Evolutionary conservation across 2,329 filamentous ascomycete genomes (phyloP), one percentile per base, ranked within the genome.

Genomic region (Knoxdaviesia capensis): DNA sequence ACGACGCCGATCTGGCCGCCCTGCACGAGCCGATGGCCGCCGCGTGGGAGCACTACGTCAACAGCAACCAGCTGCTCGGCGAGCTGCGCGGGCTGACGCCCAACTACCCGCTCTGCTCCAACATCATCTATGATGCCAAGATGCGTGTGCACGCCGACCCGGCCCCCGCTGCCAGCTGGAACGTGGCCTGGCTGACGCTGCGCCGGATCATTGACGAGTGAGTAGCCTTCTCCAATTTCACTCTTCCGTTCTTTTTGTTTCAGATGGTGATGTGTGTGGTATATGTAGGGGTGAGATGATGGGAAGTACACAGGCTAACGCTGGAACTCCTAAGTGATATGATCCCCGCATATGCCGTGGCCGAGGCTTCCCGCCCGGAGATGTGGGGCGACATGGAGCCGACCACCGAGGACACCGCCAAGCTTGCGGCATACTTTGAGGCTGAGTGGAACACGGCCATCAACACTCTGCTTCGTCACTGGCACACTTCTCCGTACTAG

Each of bases 11-110:
- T 39, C 68, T 69, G 9, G 66, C 68, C 31, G 64, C 64, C 4
- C 70, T 74, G 47, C 69, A 72, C 52, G 59, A 58, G 5, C 74
- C 78, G 7, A 79, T 85, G 74, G 80, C 77, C 4, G 58, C 66
- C 3, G 79, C 80, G 3, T 85, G 79, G 78, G 62, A 67, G 1
- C 68, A 81, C 59, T 84, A 84, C 51, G 78, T 85, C 48, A 70
- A 69, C 45, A 79, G 72, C 45, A 71, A 82, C 56, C 74, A 79
- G 51, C 61, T 85, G 11, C 63, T 85, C 29, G 73, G 67, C 34
- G 80, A 85, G 52, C 66, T 85, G n/a, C 65, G 77, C 20, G 71
- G 72, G 29, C 58, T 84, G 29, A 83, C 78, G 1, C 65, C 63
- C 10, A 71, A 69, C 49, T 84, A 80, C 50, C 77, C 79, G 1